phyloP scores from a whole-genome alignment of 108 stramenopile genomes.

The Parmales sp. region DNA sequence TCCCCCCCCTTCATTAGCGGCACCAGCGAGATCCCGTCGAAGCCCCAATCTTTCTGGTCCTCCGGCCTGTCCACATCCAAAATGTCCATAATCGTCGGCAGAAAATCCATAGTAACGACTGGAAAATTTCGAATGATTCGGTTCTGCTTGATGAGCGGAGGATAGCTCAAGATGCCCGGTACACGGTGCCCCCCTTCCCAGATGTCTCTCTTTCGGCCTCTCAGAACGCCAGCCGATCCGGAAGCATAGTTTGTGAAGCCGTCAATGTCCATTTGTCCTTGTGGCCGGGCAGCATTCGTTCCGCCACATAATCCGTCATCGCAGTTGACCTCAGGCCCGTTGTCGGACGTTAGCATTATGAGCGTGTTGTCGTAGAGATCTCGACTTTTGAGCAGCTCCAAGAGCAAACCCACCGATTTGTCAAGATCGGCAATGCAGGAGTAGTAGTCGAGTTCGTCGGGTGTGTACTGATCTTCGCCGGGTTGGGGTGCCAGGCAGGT shows the following conservation, averaged over 20 bases:
- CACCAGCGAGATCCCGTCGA: conserved; percentile 29
- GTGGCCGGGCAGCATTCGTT: neutral
- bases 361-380: conserved; percentile 34
- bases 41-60: conserved; percentile 9
- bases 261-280: conserved; percentile 2
- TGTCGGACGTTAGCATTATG: conserved; percentile 27
- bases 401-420: conserved; percentile 25
- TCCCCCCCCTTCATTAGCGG: conserved; percentile 15
- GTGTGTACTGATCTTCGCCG: conserved; percentile 21
- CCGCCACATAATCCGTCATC: too few species aligned
- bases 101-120: neutral
- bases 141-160: neutral
- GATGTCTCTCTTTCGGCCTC: conserved; percentile 19
- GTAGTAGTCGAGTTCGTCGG: conserved; percentile 31
- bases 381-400: conserved; percentile 11
- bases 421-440: conserved; percentile 31
- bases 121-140: too few species aligned
- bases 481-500: conserved; percentile 18
- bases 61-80: neutral
- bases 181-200: conserved; percentile 2
- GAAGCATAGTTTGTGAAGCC: conserved; percentile 16
- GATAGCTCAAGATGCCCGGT: neutral
- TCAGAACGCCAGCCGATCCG: conserved; percentile 8
- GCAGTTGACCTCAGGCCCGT: conserved; percentile 11
- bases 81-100: neutral